Conservation (phyloP, 169 alveolate genomes). For the Fabrea salina region DNA sequence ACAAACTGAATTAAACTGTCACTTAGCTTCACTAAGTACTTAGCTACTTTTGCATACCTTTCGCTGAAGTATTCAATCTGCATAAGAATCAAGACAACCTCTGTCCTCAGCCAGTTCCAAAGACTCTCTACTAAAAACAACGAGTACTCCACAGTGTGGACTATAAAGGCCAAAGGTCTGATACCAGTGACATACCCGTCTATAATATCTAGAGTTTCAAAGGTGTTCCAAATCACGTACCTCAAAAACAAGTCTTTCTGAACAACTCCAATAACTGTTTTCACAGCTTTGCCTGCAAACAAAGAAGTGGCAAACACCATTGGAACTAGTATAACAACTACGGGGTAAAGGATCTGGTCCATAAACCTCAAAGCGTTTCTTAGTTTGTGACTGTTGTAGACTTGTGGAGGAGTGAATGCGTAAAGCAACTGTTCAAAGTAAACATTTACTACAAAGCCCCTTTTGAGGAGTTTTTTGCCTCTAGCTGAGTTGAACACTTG, state of each 20-base stretch:
- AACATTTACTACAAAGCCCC: neutral
- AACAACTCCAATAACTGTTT: neutral
- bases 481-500: neutral
- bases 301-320: neutral
- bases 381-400: neutral
- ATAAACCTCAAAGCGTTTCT: neutral
- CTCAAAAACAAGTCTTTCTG: conserved; percentile 15
- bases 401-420: neutral
- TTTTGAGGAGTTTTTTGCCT: neutral
- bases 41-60: neutral
- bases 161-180: neutral
- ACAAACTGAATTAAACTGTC: too few species aligned
- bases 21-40: too few species aligned
- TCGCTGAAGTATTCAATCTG: conserved; percentile 30
- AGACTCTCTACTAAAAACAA: neutral
- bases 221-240: neutral
- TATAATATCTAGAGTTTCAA: neutral
- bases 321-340: conserved; percentile 5
- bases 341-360: conserved; percentile 11
- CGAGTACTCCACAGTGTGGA: neutral
- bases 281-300: neutral
- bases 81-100: conserved; percentile 26
- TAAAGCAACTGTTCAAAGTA: neutral
- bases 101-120: conserved; percentile 27
- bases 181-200: neutral